Percentiles rank a stretch among this genome's conserved stretches.
phyloP scores from a whole-genome alignment of 495 filamentous ascomycete genomes.

The Daldinia concentrica region DNA sequence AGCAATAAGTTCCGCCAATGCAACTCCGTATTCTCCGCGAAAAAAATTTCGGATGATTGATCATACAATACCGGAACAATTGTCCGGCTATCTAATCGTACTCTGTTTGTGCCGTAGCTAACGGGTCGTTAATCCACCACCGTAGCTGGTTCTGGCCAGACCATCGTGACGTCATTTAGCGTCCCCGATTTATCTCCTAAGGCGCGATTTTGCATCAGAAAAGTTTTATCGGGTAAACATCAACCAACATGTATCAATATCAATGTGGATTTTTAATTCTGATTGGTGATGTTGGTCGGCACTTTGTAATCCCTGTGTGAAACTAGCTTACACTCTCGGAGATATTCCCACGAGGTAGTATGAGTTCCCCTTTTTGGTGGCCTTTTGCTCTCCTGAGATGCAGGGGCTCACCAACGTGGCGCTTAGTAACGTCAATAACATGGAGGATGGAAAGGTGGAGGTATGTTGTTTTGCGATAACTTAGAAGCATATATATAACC shows the following conservation, averaged over 20 bases:
- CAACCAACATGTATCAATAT: background rate
- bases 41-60: background rate
- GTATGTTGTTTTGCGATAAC: background rate
- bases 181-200: constrained; percentile 1
- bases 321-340: background rate
- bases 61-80: background rate
- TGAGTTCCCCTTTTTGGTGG: background rate
- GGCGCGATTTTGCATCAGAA: background rate
- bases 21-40: constrained; percentile 2
- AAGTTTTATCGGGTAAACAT: constrained; percentile 1
- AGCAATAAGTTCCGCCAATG: background rate
- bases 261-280: background rate
- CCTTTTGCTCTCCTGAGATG: background rate
- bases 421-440: background rate
- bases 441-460: background rate
- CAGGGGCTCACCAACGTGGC: background rate
- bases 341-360: background rate
- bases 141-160: no score
- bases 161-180: background rate
- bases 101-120: background rate
- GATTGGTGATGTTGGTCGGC: background rate
- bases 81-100: background rate
- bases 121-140: background rate
- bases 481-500: background rate
- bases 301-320: background rate